Percentiles rank a stretch among this genome's conserved stretches.
phyloP scores from a whole-genome alignment of 768 basidiomycete species.

The Tricholoma matsutake region DNA sequence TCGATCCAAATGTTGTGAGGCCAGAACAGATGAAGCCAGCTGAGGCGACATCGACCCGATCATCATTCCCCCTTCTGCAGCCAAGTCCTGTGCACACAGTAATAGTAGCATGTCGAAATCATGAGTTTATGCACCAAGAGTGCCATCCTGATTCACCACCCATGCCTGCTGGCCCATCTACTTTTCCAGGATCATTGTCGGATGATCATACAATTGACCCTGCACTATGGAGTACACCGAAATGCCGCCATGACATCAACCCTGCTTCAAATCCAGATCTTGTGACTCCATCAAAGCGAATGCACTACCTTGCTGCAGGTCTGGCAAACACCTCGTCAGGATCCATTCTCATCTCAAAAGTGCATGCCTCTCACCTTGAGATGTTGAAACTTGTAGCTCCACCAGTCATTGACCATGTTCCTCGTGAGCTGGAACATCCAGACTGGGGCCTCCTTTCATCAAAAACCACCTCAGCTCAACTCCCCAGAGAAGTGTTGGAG shows the following conservation, averaged over 20 bases:
- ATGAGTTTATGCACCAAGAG: not conserved
- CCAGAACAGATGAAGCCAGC: conserved; percentile 23
- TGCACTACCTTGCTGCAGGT: conserved; percentile 13
- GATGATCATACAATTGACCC: not conserved
- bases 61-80: conserved; percentile 16
- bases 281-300: conserved; percentile 20
- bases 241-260: conserved; percentile 17
- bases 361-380: conserved; percentile 9
- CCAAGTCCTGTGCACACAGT: conserved; percentile 10
- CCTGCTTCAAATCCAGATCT: conserved; percentile 7
- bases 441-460: conserved; percentile 12
- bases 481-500: conserved; percentile 2
- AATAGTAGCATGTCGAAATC: conserved; percentile 12
- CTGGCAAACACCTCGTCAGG: conserved; percentile 21
- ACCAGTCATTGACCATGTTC: conserved; percentile 11
- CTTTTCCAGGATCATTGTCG: not conserved
- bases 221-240: not conserved
- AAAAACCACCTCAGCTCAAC: no score
- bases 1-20: conserved; percentile 19
- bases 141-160: conserved; percentile 1
- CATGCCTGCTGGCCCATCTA: not conserved
- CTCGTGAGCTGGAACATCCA: conserved; percentile 3
- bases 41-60: conserved; percentile 16
- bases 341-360: conserved; percentile 22
- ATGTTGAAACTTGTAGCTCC: conserved; percentile 5